Percentiles rank a stretch among this genome's conserved stretches.
Evolutionary conservation across 2,329 filamentous ascomycete genomes (phyloP).

Genomic region (Fusarium sp.): DNA sequence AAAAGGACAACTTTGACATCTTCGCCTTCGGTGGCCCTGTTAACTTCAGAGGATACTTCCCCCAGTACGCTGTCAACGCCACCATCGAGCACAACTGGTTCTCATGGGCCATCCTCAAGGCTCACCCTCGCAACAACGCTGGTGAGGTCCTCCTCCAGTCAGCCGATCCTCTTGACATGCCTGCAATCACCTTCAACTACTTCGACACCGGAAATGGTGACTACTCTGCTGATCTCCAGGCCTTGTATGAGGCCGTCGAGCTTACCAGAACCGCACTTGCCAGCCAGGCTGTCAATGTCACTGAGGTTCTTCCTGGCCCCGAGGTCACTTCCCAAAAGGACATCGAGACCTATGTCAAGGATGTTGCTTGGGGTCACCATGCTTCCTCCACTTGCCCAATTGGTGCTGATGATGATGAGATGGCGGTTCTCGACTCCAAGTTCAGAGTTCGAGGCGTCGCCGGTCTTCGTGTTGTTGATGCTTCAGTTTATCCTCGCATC

Average conservation of each 20-base stretch:
- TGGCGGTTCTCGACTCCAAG: slow-evolving; percentile 61
- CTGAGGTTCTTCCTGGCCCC: slow-evolving; percentile 34
- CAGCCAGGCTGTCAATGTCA: slow-evolving; percentile 38
- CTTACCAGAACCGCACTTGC: slow-evolving; percentile 59
- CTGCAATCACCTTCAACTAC: slow-evolving; percentile 72
- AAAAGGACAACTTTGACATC: slow-evolving; percentile 58
- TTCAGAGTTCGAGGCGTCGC: slow-evolving; percentile 60
- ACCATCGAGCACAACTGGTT: slow-evolving; percentile 57
- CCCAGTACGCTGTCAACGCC: slow-evolving; percentile 61
- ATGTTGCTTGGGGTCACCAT: slow-evolving; percentile 51
- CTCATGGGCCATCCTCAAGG: slow-evolving; percentile 64
- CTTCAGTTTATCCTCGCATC: slow-evolving; percentile 57
- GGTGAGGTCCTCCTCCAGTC: slow-evolving; percentile 72
- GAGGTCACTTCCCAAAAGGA: slow-evolving; percentile 31
- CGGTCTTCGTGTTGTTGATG: slow-evolving; percentile 60
- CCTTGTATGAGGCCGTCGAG: slow-evolving; percentile 66
- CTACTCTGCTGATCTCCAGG: slow-evolving; percentile 61
- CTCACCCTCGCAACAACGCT: slow-evolving; percentile 70
- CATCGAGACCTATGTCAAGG: slow-evolving; percentile 44
- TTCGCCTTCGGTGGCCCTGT: slow-evolving; percentile 67
- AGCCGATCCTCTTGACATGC: slow-evolving; percentile 71
- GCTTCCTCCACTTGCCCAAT: slow-evolving; percentile 51
- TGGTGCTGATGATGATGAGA: slow-evolving; percentile 47
- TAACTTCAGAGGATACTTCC: slow-evolving; percentile 68
- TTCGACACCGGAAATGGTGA: slow-evolving; percentile 64